Base-by-base conservation (phyloP, 2,329 filamentous ascomycete species). In the Geosmithia morbida region DNA sequence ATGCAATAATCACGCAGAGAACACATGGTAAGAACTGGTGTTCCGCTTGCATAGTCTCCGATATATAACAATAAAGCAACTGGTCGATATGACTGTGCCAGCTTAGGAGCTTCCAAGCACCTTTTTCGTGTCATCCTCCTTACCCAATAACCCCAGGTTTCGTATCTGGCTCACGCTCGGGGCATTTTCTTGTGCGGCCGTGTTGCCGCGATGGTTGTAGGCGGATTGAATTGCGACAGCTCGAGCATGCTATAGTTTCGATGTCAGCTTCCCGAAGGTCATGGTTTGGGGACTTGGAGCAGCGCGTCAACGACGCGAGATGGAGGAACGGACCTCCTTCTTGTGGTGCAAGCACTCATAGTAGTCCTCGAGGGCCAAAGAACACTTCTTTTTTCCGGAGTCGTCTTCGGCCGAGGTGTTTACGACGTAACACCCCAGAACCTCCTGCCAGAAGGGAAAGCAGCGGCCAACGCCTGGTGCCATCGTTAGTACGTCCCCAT, bases 361-460 rank as follows among this genome's bases (percentile, higher is more conserved):
- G 73, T 98, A 98, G 65, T 98, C 92, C 65, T 98, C 92, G 55
- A 97, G 74, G 4, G 81, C 77, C 16, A 85, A 83, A 17, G 75
- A 70, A 65, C 94, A 98, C 70, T 94, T 94, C 66, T 81, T 84
- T 72, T 89, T 92, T 56, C 87, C 87, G 16, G 80, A 78, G 55
- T 79, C 74, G 60, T 89, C 84, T 48, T 90, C 85, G 54, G 83
- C 72, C 54, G 75, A 77, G 48, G 87, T 87, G 72, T 97, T 97
- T 62, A 95, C 82, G 51, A 96, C 88, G 67, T 98, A 98, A 79
- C 92, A 98, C 59, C 88, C 88, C 64, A 98, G 85, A 55, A 97
- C 81, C 70, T 98, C 92, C 71, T 98, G 92, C 92, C 92, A 98
- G 79, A 96, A 98, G 63, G 89, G 87, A 74, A 95, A 97, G 81